Evolutionary conservation across 441 rosid genomes (phyloP).

Genomic region (Populus tomentosa): DNA sequence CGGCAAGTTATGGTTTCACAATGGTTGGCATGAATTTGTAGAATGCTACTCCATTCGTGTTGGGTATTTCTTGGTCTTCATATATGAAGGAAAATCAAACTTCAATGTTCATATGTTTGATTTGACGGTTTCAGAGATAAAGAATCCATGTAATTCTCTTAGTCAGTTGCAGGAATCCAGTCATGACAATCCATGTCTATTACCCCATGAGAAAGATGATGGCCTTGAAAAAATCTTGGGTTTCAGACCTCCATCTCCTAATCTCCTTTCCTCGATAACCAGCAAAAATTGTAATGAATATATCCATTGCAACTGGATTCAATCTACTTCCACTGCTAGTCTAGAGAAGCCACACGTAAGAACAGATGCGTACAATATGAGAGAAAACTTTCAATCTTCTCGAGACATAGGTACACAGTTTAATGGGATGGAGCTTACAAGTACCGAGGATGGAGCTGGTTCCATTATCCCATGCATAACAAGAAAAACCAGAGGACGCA

Average conservation of each 20-base stretch:
- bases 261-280: not conserved
- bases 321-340: constrained; percentile 8
- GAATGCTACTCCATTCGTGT: constrained; percentile 24
- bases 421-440: constrained; percentile 8
- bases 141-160: constrained; percentile 20
- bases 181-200: constrained; percentile 1
- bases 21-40: constrained; percentile 41
- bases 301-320: not conserved
- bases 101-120: constrained; percentile 34
- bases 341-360: not conserved
- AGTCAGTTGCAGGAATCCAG: constrained; percentile 16
- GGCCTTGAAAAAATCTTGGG: not conserved
- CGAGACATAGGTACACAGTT: constrained; percentile 17
- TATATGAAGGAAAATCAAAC: constrained; percentile 30
- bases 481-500: constrained; percentile 13
- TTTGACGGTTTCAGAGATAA: constrained; percentile 32
- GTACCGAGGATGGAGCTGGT: constrained; percentile 10
- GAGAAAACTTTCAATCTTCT: constrained; percentile 11
- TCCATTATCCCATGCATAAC: not conserved
- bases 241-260: constrained; percentile 3
- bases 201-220: constrained; percentile 15
- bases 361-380: constrained; percentile 1
- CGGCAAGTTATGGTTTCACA: constrained; percentile 29
- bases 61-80: constrained; percentile 32
- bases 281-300: constrained; percentile 1